Evolutionary conservation across 805 yeast species (phyloP).

Genomic region (Candida khao-thaluensis): DNA sequence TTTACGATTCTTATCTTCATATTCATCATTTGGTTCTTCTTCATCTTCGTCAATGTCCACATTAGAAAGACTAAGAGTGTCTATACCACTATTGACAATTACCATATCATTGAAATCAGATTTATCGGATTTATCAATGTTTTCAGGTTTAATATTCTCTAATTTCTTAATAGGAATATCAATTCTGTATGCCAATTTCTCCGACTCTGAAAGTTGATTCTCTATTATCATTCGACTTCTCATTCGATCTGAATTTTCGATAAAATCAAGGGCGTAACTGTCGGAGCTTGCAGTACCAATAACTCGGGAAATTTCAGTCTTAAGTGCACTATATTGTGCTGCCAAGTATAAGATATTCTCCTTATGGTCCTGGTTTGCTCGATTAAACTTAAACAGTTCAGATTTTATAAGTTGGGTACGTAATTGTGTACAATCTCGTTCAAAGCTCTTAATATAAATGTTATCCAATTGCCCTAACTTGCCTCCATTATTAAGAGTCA

Average conservation of each 20-base stretch:
- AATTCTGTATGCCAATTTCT: constrained; percentile 41
- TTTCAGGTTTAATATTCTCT: background rate
- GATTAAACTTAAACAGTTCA: constrained; percentile 49
- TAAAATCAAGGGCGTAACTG: constrained; percentile 57
- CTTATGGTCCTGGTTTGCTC: constrained; percentile 62
- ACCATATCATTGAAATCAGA: constrained; percentile 1
- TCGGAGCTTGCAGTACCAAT: constrained; percentile 17
- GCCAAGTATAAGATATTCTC: constrained; percentile 56
- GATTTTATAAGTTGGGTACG: constrained; percentile 35
- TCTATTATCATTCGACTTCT: constrained; percentile 59
- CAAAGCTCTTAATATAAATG: constrained; percentile 33
- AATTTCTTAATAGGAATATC: constrained; percentile 35
- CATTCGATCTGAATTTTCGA: constrained; percentile 70
- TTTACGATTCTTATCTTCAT: constrained; percentile 72
- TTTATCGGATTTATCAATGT: constrained; percentile 8
- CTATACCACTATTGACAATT: constrained; percentile 23
- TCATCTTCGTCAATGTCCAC: constrained; percentile 37
- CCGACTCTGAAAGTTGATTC: constrained; percentile 46
- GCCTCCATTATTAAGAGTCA: constrained; percentile 38
- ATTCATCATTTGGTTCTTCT: constrained; percentile 31
- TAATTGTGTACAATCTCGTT: constrained; percentile 36
- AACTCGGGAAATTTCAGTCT: constrained; percentile 41
- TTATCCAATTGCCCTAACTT: constrained; percentile 29
- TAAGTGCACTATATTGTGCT: constrained; percentile 47
- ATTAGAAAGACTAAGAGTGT: constrained; percentile 25